A percentile compares a stretch with the other conserved stretches of the same genome.
Conservation (phyloP, 192 early-diverging fungal genomes). For the Kickxella alabastrina region DNA sequence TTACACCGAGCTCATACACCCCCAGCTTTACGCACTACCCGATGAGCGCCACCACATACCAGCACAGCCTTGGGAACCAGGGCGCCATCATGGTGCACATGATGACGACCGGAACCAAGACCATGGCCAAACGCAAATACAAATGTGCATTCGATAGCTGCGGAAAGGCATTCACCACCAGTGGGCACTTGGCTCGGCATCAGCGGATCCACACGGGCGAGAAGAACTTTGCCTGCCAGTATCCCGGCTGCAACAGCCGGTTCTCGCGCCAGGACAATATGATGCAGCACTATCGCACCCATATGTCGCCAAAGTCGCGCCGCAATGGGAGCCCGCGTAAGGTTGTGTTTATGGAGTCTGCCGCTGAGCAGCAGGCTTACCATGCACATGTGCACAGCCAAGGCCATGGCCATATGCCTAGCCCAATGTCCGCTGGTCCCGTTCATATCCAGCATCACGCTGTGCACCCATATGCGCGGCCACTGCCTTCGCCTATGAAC, state of each 20-base stretch:
- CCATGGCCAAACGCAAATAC: constrained; percentile 57
- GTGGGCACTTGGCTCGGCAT: constrained; percentile 60
- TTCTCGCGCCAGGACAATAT: constrained; percentile 82
- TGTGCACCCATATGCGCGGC: constrained; percentile 5
- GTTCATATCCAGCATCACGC: not conserved
- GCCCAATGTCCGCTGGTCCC: not conserved
- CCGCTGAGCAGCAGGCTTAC: not conserved
- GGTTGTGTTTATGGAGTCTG: constrained; percentile 17
- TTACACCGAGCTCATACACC: not conserved
- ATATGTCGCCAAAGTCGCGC: constrained; percentile 68
- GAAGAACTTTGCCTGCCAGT: constrained; percentile 69
- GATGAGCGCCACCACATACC: not conserved
- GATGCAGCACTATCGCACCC: constrained; percentile 82
- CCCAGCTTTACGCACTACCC: constrained; percentile 3
- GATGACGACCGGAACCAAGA: constrained; percentile 7
- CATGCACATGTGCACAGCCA: not conserved
- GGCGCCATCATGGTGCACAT: constrained; percentile 9
- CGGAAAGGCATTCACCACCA: constrained; percentile 69
- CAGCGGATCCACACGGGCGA: constrained; percentile 79
- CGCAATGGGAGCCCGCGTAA: constrained; percentile 43
- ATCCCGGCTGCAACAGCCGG: constrained; percentile 62
- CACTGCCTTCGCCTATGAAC: constrained; percentile 2
- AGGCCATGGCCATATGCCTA: not conserved
- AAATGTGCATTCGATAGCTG: constrained; percentile 56
- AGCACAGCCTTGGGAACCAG: not conserved